Percentiles rank a stretch among this genome's conserved stretches.
Conservation (phyloP, 257 asterid species). For the Rauvolfia tetraphylla region DNA sequence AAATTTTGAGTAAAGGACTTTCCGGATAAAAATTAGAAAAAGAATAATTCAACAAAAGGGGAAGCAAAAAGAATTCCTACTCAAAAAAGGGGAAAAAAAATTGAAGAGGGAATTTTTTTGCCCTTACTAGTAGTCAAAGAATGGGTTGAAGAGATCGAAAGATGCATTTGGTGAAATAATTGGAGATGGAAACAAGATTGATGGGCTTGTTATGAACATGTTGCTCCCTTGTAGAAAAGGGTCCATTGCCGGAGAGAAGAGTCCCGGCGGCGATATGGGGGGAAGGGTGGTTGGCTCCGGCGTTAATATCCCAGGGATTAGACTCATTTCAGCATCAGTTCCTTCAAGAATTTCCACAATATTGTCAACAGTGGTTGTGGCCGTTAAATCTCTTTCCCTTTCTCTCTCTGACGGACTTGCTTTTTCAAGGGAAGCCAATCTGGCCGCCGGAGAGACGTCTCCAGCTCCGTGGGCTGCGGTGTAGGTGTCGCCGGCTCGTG, state of each 20-base stretch:
- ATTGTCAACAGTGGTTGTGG: slow-evolving; percentile 2
- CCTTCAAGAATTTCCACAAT: slow-evolving; percentile 44
- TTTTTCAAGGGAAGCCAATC: slow-evolving; percentile 69
- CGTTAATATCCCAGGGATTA: slow-evolving; percentile 69
- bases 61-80: neutral
- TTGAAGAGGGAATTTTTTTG: neutral
- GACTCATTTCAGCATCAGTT: slow-evolving; percentile 39
- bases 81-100: neutral
- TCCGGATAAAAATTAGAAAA: neutral
- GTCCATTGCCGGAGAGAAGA: slow-evolving; percentile 71
- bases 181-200: slow-evolving; percentile 65
- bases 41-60: neutral
- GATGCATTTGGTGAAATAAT: slow-evolving; percentile 62
- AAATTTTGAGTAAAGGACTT: neutral
- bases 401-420: slow-evolving; percentile 40
- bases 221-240: slow-evolving; percentile 47
- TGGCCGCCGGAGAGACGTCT: slow-evolving; percentile 80
- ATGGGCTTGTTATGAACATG: slow-evolving; percentile 73
- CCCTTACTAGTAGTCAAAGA: slow-evolving; percentile 64
- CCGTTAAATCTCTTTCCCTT: slow-evolving; percentile 26
- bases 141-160: slow-evolving; percentile 53
- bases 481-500: slow-evolving; percentile 19
- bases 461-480: slow-evolving; percentile 30
- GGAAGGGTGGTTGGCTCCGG: slow-evolving; percentile 79
- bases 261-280: slow-evolving; percentile 64